Conservation (phyloP, 495 filamentous ascomycete genomes). For the Glarea lozoyensis region DNA sequence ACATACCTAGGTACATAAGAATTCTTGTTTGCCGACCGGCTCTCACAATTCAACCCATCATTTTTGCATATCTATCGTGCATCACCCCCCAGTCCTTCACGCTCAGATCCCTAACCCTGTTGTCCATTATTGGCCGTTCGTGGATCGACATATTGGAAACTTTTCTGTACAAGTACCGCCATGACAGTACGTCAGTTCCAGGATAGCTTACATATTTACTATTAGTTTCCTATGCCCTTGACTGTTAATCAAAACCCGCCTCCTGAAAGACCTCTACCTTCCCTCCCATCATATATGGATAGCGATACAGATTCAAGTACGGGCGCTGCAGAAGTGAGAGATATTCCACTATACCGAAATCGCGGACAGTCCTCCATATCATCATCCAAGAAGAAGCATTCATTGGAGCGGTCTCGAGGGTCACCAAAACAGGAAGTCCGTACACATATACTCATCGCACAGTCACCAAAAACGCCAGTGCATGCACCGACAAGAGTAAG, state of each 20-base stretch:
- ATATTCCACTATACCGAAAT: conserved; percentile 10
- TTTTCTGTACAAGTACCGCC: no score
- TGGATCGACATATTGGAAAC: no score
- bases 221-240: conserved; percentile 3
- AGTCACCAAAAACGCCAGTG: neutral
- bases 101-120: no score
- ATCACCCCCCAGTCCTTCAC: neutral
- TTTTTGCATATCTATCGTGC: neutral
- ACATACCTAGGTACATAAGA: neutral
- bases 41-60: neutral
- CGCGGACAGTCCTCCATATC: conserved; percentile 2
- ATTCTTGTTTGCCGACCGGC: neutral
- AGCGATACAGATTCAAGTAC: conserved; percentile 1
- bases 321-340: conserved; percentile 6
- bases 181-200: neutral
- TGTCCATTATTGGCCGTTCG: no score
- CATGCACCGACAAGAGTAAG: neutral
- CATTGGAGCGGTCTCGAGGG: neutral
- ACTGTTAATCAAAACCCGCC: neutral
- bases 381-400: neutral
- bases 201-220: neutral
- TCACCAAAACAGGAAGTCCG: neutral
- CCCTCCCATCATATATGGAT: neutral
- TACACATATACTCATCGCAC: neutral
- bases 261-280: neutral